Conservation (phyloP, 2,329 filamentous ascomycete species). For the Fusarium austroafricanum region DNA sequence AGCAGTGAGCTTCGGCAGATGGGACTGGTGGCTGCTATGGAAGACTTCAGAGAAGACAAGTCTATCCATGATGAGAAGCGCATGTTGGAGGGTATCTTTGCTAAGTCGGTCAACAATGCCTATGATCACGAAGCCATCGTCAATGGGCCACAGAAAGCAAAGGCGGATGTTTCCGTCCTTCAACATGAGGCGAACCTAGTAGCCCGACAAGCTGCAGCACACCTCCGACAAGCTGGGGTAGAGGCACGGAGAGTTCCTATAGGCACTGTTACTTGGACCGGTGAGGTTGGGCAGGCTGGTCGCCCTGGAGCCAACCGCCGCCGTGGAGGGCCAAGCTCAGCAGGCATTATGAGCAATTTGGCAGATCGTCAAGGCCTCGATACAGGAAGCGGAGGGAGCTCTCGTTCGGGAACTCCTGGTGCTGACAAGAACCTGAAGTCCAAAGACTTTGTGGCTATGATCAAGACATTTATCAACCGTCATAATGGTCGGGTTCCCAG, state of each 20-base stretch:
- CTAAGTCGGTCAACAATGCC: conserved; percentile 87
- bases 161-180: conserved; percentile 81
- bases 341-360: conserved; percentile 67
- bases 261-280: conserved; percentile 94
- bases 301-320: conserved; percentile 69
- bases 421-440: conserved; percentile 58
- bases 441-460: conserved; percentile 76
- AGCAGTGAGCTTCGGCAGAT: conserved; percentile 62
- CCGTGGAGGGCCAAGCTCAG: conserved; percentile 64
- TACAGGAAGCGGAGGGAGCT: conserved; percentile 57
- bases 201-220: conserved; percentile 80
- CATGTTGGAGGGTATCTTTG: conserved; percentile 90
- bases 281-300: conserved; percentile 81
- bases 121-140: conserved; percentile 94
- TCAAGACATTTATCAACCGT: conserved; percentile 80
- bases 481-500: conserved; percentile 84
- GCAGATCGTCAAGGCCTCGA: conserved; percentile 66
- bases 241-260: conserved; percentile 78
- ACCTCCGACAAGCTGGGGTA: conserved; percentile 78
- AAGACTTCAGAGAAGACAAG: conserved; percentile 69
- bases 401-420: conserved; percentile 59
- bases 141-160: conserved; percentile 76
- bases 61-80: conserved; percentile 73
- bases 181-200: conserved; percentile 84
- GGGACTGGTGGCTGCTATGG: conserved; percentile 71